Base-by-base conservation (phyloP, 495 filamentous ascomycete genomes). In the Darksidea phi region DNA sequence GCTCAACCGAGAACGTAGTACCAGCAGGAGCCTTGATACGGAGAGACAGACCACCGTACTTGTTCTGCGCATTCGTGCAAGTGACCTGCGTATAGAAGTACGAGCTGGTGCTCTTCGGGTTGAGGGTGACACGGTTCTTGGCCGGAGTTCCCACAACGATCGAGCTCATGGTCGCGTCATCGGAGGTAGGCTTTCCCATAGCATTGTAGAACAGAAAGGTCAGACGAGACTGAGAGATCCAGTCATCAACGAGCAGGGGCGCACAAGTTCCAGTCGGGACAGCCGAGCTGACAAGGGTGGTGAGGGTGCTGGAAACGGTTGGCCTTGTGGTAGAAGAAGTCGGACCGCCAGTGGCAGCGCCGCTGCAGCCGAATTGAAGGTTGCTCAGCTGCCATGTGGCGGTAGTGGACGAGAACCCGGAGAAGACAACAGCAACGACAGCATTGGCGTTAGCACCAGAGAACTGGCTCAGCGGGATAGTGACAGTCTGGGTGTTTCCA, bases 191-290 rank as follows among this genome's bases (percentile, higher is more conserved):
- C 58, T 82, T 71, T 3, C 78, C 69, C 72, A 85, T 63, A 38
- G 83, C 77, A 66, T 86, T 86, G 73, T 86, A 86, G 67, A 73
- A 81, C 8, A 86, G 72, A 71, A 86, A 86, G 0, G 84, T 86
- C 54, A 86, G 72, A 17, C 83, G 80, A 15, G 84, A 86, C 61
- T 86, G 84, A 15, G 83, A 86, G 42, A 73, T 75, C 75, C 79
- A 86, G 74, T 86, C 84, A 48, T 86, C 84, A 57, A 86, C 75
- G 24, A 85, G 72, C 25, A 84, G 71, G 54, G 76, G 70, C 4
- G 74, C 65, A 73, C 83, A 86, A 10, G 68, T 65, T 18, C 72
- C 74, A 10, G 73, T 46, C 11, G 73, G 57, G 15, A 54, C 54
- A 17, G 59, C 41, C 25, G 66, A 67, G 6, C 53, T 61, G 18